phyloP scores from a whole-genome alignment of 805 yeast species.

The Saccharomyces mikatae region DNA sequence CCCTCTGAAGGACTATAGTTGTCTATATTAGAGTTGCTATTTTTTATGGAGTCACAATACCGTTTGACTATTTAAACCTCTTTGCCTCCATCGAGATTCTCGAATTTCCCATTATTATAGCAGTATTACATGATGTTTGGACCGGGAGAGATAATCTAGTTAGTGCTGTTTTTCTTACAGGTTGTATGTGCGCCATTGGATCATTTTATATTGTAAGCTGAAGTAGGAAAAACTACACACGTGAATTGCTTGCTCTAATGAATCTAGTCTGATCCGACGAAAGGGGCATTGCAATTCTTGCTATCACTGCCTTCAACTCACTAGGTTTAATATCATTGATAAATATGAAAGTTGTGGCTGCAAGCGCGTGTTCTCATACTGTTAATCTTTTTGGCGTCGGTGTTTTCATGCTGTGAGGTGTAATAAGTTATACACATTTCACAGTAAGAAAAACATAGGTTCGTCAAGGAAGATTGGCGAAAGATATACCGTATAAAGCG shows the following conservation, averaged over 20 bases:
- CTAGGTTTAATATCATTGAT: background rate
- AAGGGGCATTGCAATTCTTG: background rate
- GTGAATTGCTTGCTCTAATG: background rate
- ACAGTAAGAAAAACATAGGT: background rate
- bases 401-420: background rate
- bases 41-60: background rate
- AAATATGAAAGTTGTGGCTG: background rate
- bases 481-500: background rate
- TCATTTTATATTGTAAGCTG: background rate
- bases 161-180: background rate
- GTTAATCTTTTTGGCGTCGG: background rate
- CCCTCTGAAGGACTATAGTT: background rate
- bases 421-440: background rate
- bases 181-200: background rate
- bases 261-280: background rate
- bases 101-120: background rate
- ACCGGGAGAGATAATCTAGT: background rate
- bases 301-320: background rate
- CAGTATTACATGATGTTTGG: background rate
- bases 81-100: background rate
- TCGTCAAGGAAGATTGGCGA: background rate
- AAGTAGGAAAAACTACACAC: background rate
- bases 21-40: background rate
- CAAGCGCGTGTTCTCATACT: background rate
- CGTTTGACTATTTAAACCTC: background rate